Conservation (phyloP, 1,284 basidiomycete species). For the Heterobasidion parviporum region DNA sequence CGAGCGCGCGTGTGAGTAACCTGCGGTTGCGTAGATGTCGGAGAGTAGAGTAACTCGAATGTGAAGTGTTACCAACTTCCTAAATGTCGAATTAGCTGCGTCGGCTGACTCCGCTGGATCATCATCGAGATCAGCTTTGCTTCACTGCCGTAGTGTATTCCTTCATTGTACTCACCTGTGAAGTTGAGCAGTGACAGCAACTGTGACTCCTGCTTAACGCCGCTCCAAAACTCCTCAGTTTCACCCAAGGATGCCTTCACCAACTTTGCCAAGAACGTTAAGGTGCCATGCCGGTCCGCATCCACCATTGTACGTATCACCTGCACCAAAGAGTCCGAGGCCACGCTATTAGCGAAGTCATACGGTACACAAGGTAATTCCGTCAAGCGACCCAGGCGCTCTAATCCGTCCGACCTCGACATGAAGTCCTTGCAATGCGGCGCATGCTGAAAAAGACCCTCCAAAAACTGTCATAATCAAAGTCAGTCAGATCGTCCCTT, state of each 20-base stretch:
- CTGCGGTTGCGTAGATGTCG: slow-evolving; percentile 84
- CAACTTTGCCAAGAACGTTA: slow-evolving; percentile 65
- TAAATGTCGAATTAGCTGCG: slow-evolving; percentile 62
- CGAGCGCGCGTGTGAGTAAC: slow-evolving; percentile 76
- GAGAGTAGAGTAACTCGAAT: slow-evolving; percentile 79
- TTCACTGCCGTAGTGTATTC: slow-evolving; percentile 1
- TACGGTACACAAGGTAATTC: slow-evolving; percentile 84
- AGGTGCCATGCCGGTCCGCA: slow-evolving; percentile 71
- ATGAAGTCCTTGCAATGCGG: slow-evolving; percentile 92
- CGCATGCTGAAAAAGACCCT: slow-evolving; percentile 89
- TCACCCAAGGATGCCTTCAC: slow-evolving; percentile 67
- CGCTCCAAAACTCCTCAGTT: slow-evolving; percentile 68
- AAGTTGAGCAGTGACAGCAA: slow-evolving; percentile 54
- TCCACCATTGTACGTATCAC: slow-evolving; percentile 88
- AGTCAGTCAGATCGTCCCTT: slow-evolving; percentile 5
- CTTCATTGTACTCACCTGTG: slow-evolving; percentile 24
- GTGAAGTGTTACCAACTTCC: slow-evolving; percentile 71
- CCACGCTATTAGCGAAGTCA: slow-evolving; percentile 78
- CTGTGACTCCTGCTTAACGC: slow-evolving; percentile 43
- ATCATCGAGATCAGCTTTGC: slow-evolving; percentile 2
- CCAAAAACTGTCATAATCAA: slow-evolving; percentile 60
- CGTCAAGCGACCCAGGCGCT: slow-evolving; percentile 71
- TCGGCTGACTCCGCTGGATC: slow-evolving; percentile 35
- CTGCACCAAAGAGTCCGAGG: slow-evolving; percentile 80
- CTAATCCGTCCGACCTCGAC: slow-evolving; percentile 64